Evolutionary conservation across 371 early-diverging fungal species (phyloP), one percentile per base, ranked within the genome.

Genomic region (Mortierella sp.): DNA sequence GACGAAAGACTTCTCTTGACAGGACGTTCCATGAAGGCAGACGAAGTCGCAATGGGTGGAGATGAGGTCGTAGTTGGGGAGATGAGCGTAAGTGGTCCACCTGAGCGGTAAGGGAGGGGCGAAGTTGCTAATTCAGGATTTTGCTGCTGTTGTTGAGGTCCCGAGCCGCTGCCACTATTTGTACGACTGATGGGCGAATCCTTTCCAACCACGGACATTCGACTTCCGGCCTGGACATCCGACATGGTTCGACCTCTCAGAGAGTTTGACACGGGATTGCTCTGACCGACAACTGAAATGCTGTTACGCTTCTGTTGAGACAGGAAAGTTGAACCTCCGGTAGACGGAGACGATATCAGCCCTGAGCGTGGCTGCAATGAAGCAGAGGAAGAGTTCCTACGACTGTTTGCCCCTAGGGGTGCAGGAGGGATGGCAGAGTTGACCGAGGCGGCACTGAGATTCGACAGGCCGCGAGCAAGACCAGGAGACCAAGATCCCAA

Each of bases 401-500:
- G 73, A 19, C 26, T 24, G 38, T 38, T 48, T 2, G 42, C 10
- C 16, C 57, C 45, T 48, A 58, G 72, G 16, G 57, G 38, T n/a
- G 47, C 48, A 47, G 57, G 48, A 28, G 77, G 47, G 0, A 57
- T 54, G 5, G 26, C 38, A 68, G 68, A 68, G 44, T 42, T 57
- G 63, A 28, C 73, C 28, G 48, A 2, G 6, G 31, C 7, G 31
- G n/a, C 52, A 28, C 60, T 42, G 42, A 42, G 74, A 34, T 34
- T 76, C 0, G 76, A 79, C 38, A 74, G 21, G 24, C 45, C 75
- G 21, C 86, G 80, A 8, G 63, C 68, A 21, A 82, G 78, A 3
- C 70, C 73, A 0, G 77, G 55, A 5, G 86, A 81, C 82, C 85
- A 81, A 1, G 85, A 77, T 45, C 77, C 86, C 47, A 85, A 71